Percentiles rank a stretch among this genome's conserved stretches.
phyloP scores from a whole-genome alignment of 306 rosid genomes.

The Hippophae tibetana region DNA sequence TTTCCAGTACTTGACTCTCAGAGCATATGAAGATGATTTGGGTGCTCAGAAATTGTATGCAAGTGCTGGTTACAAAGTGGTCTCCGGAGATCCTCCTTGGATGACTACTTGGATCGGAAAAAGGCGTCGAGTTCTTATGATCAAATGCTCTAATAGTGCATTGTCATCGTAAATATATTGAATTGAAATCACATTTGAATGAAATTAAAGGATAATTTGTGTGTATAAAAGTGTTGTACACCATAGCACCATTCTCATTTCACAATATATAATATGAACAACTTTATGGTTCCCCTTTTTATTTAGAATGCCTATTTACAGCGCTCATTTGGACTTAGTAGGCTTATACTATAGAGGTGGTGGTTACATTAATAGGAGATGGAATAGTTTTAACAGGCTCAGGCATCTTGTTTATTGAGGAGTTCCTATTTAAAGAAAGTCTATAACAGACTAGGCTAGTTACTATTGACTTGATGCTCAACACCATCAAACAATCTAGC shows the following conservation, averaged over 20 bases:
- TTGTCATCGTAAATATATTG: too few species aligned
- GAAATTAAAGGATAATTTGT: too few species aligned
- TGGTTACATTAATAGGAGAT: slow-evolving; percentile 36
- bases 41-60: slow-evolving; percentile 69
- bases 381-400: slow-evolving; percentile 13
- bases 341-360: slow-evolving; percentile 11
- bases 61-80: slow-evolving; percentile 62
- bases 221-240: too few species aligned
- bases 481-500: slow-evolving; percentile 24
- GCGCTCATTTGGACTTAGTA: slow-evolving; percentile 19
- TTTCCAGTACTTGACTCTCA: slow-evolving; percentile 46
- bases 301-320: slow-evolving; percentile 74
- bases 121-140: slow-evolving; percentile 73
- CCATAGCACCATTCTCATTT: slow-evolving; percentile 3
- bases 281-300: slow-evolving; percentile 25
- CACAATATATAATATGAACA: slow-evolving; percentile 28
- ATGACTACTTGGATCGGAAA: slow-evolving; percentile 73
- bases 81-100: slow-evolving; percentile 72
- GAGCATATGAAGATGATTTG: slow-evolving; percentile 77
- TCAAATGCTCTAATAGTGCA: slow-evolving; percentile 27
- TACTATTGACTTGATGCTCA: slow-evolving; percentile 20
- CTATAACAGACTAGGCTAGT: slow-evolving; percentile 5
- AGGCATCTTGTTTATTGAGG: slow-evolving; percentile 6
- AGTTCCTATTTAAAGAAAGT: slow-evolving; percentile 21
- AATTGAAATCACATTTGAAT: too few species aligned